Evolutionary conservation across 2,329 filamentous ascomycete species (phyloP).

Genomic region (Paraphaeosphaeria minitans): DNA sequence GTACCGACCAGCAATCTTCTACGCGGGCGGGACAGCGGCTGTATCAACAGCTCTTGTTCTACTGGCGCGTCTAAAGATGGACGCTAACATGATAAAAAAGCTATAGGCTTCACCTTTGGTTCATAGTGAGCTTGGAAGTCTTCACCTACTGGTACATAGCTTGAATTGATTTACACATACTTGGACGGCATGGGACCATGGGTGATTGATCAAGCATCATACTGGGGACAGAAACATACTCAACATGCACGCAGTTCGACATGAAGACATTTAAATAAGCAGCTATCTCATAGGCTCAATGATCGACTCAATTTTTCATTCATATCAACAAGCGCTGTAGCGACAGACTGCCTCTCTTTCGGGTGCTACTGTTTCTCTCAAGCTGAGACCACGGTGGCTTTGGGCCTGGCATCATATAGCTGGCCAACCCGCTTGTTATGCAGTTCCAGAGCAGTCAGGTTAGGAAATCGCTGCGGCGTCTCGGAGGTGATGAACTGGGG

Average conservation of each 20-base stretch:
- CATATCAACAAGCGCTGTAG: neutral
- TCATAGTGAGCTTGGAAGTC: neutral
- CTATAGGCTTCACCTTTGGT: neutral
- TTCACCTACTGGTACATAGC: neutral
- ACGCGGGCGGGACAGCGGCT: slow-evolving; percentile 6
- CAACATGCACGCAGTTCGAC: neutral
- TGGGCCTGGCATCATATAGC: slow-evolving; percentile 7
- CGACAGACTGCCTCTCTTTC: neutral
- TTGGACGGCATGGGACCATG: neutral
- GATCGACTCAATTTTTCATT: neutral
- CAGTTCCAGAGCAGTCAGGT: slow-evolving; percentile 10
- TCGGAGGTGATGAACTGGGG: slow-evolving; percentile 8
- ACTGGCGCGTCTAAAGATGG: slow-evolving; percentile 5
- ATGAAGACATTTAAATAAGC: neutral
- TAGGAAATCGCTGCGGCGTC: slow-evolving; percentile 7
- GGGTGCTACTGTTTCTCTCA: neutral
- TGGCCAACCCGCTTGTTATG: slow-evolving; percentile 10
- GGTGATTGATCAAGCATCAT: neutral
- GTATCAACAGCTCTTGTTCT: slow-evolving; percentile 5
- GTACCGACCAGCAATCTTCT: slow-evolving; percentile 9
- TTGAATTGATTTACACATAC: neutral
- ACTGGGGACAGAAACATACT: neutral
- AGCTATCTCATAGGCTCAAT: neutral
- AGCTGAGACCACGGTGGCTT: neutral
- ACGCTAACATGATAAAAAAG: slow-evolving; percentile 5